Conservation (phyloP, 148 eudicot genomes). For the Camellia japonica region DNA sequence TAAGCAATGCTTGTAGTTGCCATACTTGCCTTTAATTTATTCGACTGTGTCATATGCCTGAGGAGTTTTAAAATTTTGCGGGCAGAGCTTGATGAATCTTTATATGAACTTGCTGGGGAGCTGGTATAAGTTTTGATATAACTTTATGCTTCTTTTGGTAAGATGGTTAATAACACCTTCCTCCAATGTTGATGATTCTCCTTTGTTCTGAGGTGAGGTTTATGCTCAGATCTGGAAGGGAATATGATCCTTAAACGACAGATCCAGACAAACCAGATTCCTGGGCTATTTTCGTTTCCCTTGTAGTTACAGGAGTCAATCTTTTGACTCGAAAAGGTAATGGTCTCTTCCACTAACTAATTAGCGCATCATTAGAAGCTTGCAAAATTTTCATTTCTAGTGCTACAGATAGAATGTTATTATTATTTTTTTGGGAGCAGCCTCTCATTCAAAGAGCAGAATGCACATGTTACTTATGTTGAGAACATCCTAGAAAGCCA, state of each 20-base stretch:
- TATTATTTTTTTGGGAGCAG: conserved; percentile 53
- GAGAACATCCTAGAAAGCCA: too few species aligned
- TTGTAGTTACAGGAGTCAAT: conserved; percentile 59
- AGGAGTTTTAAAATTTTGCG: conserved; percentile 29
- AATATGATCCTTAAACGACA: conserved; percentile 2
- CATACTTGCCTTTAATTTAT: not conserved
- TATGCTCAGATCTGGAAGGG: conserved; percentile 20
- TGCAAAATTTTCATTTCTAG: not conserved
- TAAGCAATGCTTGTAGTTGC: conserved; percentile 1
- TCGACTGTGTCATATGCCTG: conserved; percentile 12
- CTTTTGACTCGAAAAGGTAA: conserved; percentile 71
- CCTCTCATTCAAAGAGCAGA: too few species aligned
- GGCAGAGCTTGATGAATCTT: conserved; percentile 96
- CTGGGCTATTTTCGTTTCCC: conserved; percentile 28
- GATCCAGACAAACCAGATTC: conserved; percentile 14
- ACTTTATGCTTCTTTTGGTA: not conserved
- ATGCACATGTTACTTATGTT: too few species aligned
- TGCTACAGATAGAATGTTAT: not conserved
- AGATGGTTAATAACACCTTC: not conserved
- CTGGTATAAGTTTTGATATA: conserved; percentile 46
- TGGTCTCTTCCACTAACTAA: not conserved
- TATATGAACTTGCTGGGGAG: conserved; percentile 98
- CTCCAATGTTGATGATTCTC: not conserved
- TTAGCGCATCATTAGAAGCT: not conserved
- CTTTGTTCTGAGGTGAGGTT: conserved; percentile 72